Percentiles rank a stretch among this genome's conserved stretches.
Conservation (phyloP, 2,329 filamentous ascomycete species). For the Chaetothyriales sp. region DNA sequence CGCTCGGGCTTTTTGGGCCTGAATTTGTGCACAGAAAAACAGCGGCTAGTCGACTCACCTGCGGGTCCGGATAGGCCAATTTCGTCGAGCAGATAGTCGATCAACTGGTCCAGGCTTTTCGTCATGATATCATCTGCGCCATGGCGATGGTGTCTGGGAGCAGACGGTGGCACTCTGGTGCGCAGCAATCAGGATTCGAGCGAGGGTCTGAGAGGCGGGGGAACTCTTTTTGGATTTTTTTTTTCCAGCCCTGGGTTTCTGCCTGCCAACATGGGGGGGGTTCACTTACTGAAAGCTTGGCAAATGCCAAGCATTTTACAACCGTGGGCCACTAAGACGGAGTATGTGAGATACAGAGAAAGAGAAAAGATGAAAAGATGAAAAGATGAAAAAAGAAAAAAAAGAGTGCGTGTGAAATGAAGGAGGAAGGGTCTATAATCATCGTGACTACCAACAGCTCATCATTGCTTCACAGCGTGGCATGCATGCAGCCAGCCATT, state of each 20-base stretch:
- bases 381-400: no score
- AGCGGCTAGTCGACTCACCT: slow-evolving; percentile 33
- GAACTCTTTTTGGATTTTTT: neutral
- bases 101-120: slow-evolving; percentile 41
- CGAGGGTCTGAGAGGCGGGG: no score
- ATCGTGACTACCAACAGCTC: neutral
- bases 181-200: neutral
- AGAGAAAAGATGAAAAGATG: no score
- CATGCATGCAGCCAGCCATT: neutral
- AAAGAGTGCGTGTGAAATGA: neutral
- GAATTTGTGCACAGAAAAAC: neutral
- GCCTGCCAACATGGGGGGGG: no score
- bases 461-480: neutral
- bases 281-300: neutral
- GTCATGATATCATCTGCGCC: slow-evolving; percentile 26
- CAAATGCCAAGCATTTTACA: neutral
- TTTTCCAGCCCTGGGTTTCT: neutral
- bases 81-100: slow-evolving; percentile 45
- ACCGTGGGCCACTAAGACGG: no score
- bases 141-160: neutral
- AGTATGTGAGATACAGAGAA: no score
- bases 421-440: neutral
- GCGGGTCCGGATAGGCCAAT: slow-evolving; percentile 45
- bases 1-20: neutral
- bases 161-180: neutral